phyloP scores from a whole-genome alignment of 495 filamentous ascomycete genomes.

The Glonium stellatum region DNA sequence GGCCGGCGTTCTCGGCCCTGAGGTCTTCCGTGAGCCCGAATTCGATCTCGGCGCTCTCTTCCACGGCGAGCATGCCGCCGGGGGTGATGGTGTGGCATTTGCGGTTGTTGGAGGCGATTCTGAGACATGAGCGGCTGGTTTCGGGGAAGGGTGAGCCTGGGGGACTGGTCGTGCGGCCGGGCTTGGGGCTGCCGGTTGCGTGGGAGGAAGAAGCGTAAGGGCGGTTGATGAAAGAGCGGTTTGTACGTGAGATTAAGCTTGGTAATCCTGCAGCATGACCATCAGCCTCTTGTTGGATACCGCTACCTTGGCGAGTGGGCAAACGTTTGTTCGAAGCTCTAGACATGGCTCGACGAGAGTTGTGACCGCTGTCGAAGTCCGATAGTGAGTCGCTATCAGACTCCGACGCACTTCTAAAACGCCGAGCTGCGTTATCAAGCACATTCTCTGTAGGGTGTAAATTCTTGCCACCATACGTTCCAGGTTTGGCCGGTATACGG shows the following conservation, averaged over 20 bases:
- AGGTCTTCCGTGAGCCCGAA: constrained; percentile 81
- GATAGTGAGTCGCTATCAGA: constrained; percentile 46
- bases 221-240: constrained; percentile 15
- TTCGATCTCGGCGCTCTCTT: constrained; percentile 77
- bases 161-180: constrained; percentile 17
- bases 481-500: constrained; percentile 60
- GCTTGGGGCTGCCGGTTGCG: constrained; percentile 23
- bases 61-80: constrained; percentile 79
- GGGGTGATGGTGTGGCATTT: constrained; percentile 76
- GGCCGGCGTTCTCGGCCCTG: constrained; percentile 83
- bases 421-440: constrained; percentile 49
- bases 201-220: constrained; percentile 24
- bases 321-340: constrained; percentile 44
- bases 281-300: constrained; percentile 20
- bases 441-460: constrained; percentile 89
- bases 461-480: constrained; percentile 81
- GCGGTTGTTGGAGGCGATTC: constrained; percentile 54
- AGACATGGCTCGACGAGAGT: constrained; percentile 49
- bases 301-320: constrained; percentile 29
- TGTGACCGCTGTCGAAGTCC: constrained; percentile 49
- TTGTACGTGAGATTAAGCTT: constrained; percentile 12
- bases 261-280: constrained; percentile 14
- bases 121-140: constrained; percentile 28
- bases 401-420: constrained; percentile 50
- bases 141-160: constrained; percentile 20